phyloP scores from a whole-genome alignment of 768 basidiomycete genomes.

The Dentipellis sp. region DNA sequence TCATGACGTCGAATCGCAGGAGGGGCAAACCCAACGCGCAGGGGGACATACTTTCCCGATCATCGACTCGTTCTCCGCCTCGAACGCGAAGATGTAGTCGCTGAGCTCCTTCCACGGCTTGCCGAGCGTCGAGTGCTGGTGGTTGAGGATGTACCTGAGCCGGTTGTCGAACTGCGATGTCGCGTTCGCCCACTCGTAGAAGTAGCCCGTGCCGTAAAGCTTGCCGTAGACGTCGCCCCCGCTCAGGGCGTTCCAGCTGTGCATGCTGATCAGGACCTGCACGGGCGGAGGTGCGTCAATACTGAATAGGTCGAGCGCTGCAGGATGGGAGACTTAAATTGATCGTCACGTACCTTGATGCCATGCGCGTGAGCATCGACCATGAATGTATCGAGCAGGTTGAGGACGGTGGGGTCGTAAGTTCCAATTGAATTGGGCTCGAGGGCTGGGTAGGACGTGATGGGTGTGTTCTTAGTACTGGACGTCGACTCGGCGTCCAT shows the following conservation, averaged over 20 bases:
- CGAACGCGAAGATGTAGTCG: slow-evolving; percentile 29
- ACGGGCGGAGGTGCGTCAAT: not conserved
- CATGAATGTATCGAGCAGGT: slow-evolving; percentile 31
- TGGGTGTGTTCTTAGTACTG: slow-evolving; percentile 18
- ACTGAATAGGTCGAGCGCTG: not conserved
- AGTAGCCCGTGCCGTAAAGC: not conserved
- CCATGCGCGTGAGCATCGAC: slow-evolving; percentile 25
- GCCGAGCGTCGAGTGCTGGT: slow-evolving; percentile 26
- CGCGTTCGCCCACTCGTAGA: slow-evolving; percentile 19
- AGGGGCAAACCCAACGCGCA: not conserved
- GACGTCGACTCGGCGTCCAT: slow-evolving; percentile 14
- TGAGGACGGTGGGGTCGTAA: slow-evolving; percentile 26
- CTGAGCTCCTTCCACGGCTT: slow-evolving; percentile 29
- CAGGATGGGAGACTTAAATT: too few species aligned
- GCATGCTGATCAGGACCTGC: not conserved
- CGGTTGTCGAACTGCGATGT: slow-evolving; percentile 28
- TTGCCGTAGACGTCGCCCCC: not conserved
- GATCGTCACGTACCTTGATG: slow-evolving; percentile 16
- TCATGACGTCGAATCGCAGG: not conserved
- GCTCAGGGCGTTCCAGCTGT: not conserved
- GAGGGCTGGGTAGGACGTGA: slow-evolving; percentile 22
- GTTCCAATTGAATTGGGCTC: slow-evolving; percentile 25
- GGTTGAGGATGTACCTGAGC: slow-evolving; percentile 28
- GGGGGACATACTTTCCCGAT: slow-evolving; percentile 17
- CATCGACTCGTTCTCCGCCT: slow-evolving; percentile 29